Percentiles rank a stretch among this genome's conserved stretches.
These are phyloP conservation scores for Raphanus hybrid DNA, from an alignment of 441 rosid genomes.

Conservation along the genomic window DNA sequence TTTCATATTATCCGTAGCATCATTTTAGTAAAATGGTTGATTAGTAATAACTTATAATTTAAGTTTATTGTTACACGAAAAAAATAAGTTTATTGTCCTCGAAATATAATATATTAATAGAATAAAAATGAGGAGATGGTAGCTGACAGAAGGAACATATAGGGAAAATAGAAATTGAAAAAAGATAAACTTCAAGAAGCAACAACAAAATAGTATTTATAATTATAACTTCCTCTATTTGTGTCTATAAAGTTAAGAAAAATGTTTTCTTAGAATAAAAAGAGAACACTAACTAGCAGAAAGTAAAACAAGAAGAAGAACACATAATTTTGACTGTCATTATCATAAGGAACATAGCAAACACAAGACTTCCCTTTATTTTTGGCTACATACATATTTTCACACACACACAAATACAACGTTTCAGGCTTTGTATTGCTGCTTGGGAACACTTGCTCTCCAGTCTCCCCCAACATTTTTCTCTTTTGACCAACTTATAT, in stretches of 20 bases:
- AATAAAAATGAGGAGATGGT: conserved; percentile 12
- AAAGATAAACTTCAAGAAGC: conserved; percentile 27
- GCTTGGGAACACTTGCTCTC: conserved; percentile 66
- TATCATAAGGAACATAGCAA: conserved; percentile 43
- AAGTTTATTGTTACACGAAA: background rate
- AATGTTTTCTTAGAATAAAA: conserved; percentile 27
- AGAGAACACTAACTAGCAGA: conserved; percentile 55
- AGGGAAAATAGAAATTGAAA: conserved; percentile 37
- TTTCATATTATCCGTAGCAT: background rate
- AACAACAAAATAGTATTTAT: background rate
- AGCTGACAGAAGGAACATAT: conserved; percentile 46
- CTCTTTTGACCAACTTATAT: conserved; percentile 35
- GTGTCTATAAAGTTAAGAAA: conserved; percentile 20
- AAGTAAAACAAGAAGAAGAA: conserved; percentile 37
- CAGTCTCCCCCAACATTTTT: conserved; percentile 19
- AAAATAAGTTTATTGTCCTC: background rate
- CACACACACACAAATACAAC: conserved; percentile 49
- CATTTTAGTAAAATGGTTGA: background rate
- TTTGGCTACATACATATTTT: conserved; percentile 48
- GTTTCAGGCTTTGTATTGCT: conserved; percentile 78
- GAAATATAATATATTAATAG: background rate
- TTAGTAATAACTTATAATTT: background rate
- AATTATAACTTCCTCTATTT: conserved; percentile 18
- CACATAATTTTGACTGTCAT: conserved; percentile 43
- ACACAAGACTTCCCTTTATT: conserved; percentile 35